phyloP scores from a whole-genome alignment of 371 early-diverging fungal species.

The Mucor sp. region DNA sequence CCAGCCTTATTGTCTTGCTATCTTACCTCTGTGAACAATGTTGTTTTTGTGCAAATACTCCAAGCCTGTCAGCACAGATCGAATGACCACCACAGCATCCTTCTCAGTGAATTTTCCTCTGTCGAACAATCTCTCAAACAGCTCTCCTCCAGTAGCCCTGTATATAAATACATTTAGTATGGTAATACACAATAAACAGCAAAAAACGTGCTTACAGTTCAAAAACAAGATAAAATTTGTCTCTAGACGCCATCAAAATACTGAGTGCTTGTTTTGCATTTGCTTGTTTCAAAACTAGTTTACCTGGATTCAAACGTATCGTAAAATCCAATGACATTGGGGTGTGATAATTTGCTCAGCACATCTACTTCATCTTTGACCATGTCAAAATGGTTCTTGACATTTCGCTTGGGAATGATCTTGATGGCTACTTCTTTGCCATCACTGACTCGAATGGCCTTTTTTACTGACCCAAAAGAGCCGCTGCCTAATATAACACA shows the following conservation, averaged over 20 bases:
- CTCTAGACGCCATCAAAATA: constrained; percentile 32
- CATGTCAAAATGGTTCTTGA: constrained; percentile 71
- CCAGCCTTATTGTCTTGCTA: too few species aligned
- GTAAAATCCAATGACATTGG: constrained; percentile 78
- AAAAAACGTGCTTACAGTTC: constrained; percentile 61
- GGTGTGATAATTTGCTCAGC: constrained; percentile 70
- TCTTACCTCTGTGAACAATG: constrained; percentile 71
- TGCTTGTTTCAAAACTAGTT: background rate
- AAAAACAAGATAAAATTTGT: constrained; percentile 89
- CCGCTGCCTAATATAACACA: constrained; percentile 54
- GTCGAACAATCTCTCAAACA: constrained; percentile 86
- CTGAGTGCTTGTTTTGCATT: background rate
- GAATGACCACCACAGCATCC: constrained; percentile 77
- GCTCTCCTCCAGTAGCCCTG: constrained; percentile 83
- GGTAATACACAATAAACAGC: background rate
- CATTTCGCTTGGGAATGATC: constrained; percentile 72
- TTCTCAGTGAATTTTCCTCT: constrained; percentile 87
- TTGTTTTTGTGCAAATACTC: constrained; percentile 77
- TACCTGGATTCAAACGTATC: constrained; percentile 81
- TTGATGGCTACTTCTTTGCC: constrained; percentile 76
- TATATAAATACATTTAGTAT: background rate
- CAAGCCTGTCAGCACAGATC: constrained; percentile 65
- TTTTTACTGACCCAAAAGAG: constrained; percentile 74
- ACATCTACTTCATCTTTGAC: constrained; percentile 77
- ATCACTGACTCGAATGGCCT: constrained; percentile 59